Evolutionary conservation across 306 rosid genomes (phyloP).

Genomic region (Delonix regia): DNA sequence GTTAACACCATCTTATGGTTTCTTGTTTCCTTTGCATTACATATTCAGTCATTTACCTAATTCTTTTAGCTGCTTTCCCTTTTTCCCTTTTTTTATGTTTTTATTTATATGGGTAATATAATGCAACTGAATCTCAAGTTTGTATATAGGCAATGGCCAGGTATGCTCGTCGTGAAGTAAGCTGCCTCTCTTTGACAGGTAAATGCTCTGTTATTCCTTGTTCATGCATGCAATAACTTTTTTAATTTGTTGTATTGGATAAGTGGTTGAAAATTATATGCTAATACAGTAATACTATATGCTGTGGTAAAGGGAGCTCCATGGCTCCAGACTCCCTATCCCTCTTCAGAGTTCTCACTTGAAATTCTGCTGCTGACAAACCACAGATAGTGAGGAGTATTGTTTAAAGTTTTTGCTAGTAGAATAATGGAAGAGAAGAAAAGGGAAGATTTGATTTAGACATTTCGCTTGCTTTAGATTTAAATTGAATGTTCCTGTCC

Average conservation of each 20-base stretch:
- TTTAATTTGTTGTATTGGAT: background rate
- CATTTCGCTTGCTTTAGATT: background rate
- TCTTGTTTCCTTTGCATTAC: slow-evolving; percentile 26
- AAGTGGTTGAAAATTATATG: slow-evolving; percentile 11
- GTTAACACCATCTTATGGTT: slow-evolving; percentile 1
- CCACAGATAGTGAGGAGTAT: slow-evolving; percentile 27
- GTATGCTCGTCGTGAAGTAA: slow-evolving; percentile 77
- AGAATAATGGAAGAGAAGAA: background rate
- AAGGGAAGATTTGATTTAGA: background rate
- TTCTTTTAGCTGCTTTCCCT: slow-evolving; percentile 20
- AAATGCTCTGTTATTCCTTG: slow-evolving; percentile 3
- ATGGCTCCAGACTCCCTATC: slow-evolving; percentile 16
- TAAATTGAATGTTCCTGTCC: background rate
- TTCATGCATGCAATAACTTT: slow-evolving; percentile 12
- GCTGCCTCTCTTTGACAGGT: slow-evolving; percentile 91
- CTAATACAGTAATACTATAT: slow-evolving; percentile 12
- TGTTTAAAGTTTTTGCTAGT: background rate
- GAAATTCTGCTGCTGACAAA: slow-evolving; percentile 18
- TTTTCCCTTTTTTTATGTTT: background rate
- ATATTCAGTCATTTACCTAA: background rate
- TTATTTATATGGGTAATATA: slow-evolving; percentile 8
- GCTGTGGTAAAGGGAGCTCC: slow-evolving; percentile 1
- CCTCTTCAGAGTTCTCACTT: slow-evolving; percentile 1
- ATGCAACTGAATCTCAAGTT: slow-evolving; percentile 26
- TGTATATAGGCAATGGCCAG: slow-evolving; percentile 81